Evolutionary conservation across 768 basidiomycete genomes (phyloP), one percentile per base, ranked within the genome.

Genomic region (Naganishia vaughanmartiniae): DNA sequence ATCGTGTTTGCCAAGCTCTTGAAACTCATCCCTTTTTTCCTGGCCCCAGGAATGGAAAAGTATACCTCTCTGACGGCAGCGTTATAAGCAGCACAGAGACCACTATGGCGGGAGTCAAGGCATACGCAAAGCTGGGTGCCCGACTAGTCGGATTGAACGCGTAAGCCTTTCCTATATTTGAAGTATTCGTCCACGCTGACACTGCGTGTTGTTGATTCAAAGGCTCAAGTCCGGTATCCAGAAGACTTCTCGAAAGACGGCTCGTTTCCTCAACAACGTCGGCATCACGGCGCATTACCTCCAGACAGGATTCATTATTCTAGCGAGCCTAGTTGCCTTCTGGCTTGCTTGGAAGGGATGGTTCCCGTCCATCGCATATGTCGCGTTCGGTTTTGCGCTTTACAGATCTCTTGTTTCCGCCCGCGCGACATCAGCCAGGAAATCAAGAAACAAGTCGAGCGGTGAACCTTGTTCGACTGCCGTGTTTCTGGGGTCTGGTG

Each of bases 401-500:
- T 69, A 21, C 36, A 69, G 21, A 33, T 51, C 58, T 21, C n/a
- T 54, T 21, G n/a, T 30, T 31, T 26, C 60, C 28, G 14, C n/a
- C 39, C 19, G 24, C 31, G 4, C 17, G 11, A 33, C 7, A 24
- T 26, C 68, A 11, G 21, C 19, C 2, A 26, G 42, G 31, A n/a
- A 11, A 36, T 12, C 30, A 4, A 28, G 54, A 28, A 33, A 46
- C 19, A 57, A 10, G 19, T 28, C 26, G 48, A 45, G 0, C 30
- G 57, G 30, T 14, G 73, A 79, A 55, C 83, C 74, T 71, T 86
- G 85, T 72, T 80, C 78, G 45, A 82, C 96, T 19, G 93, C 90
- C 4, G 87, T 96, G 65, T 96, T 97, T 76, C 86, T 98, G 15
- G 95, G 95, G 69, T 98, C 95, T 79, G 94, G 94, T 90, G 76